Base-by-base conservation (phyloP, 2,329 filamentous ascomycete genomes). In the Cercospora zeina region DNA sequence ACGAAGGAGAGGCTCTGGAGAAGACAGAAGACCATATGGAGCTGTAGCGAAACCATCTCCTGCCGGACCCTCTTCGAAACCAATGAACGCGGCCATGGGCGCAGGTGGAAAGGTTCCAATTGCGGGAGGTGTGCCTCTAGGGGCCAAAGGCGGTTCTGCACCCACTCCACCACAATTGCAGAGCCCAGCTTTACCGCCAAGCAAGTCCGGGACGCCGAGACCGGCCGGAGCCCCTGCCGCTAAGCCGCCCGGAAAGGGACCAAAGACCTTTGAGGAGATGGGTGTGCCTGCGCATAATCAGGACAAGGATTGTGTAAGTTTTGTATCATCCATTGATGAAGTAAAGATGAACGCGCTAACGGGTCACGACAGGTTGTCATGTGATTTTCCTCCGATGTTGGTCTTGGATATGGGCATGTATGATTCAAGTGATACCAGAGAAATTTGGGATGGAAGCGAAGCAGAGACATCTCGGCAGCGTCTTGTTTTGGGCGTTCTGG, bases 181-280 rank as follows among this genome's bases (percentile, higher is more conserved):
- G 36, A 54, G 49, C 13, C 58, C 59, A 16, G 30, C 30, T 31
- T 47, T 45, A 3, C 68, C 72, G 13, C 65, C 73, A 5, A 65
- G 71, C 19, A 54, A 64, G 2, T 51, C 69, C 11, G 72, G 74
- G 59, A 70, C 75, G n/a, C 63, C 71, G 9, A 68, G 67, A n/a
- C 66, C 55, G 5, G 16, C 54, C 24, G 55, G 30, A 9, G 47
- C 58, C 4, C n/a, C 14, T 39, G 64, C 74, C 16, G 71, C 71
- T 27, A 78, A 76, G 65, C 74, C 79, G 50, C 80, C 84, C 33
- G 83, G 83, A 54, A 90, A 92, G 73, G 95, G 93, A 10, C 93
- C 95, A 0, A 91, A 95, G 70, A 97, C 95, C 0, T 99, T 99
- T 75, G 93, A 97, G 74, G 93, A 96, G 74, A 99, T 99, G 95